Evolutionary conservation across 306 rosid genomes (phyloP).

Genomic region (Lupinus albus): DNA sequence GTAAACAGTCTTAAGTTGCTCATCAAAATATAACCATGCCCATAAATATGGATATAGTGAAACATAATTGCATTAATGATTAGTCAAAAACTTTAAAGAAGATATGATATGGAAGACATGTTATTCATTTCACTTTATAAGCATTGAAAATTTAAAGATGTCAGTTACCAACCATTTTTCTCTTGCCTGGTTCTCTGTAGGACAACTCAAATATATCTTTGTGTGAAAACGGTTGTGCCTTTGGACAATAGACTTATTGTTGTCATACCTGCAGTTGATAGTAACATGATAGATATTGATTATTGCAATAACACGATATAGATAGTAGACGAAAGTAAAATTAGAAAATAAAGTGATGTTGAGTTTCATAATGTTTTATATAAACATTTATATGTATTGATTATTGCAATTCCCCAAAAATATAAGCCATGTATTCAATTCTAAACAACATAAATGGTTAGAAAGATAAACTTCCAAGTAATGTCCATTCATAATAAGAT

Average conservation of each 20-base stretch:
- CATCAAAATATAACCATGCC: conserved; percentile 1
- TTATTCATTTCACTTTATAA: not conserved
- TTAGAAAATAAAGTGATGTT: conserved; percentile 43
- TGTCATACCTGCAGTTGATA: conserved; percentile 63
- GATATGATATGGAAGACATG: conserved; percentile 1
- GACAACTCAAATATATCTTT: conserved; percentile 64
- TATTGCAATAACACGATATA: too few species aligned
- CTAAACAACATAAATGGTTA: conserved; percentile 8
- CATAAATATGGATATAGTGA: conserved; percentile 26
- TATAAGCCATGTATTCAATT: conserved; percentile 6
- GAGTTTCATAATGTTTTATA: not conserved
- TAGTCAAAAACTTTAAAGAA: not conserved
- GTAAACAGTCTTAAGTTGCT: not conserved
- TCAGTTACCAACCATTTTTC: conserved; percentile 70
- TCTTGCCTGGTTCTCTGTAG: conserved; percentile 70
- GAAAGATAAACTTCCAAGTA: not conserved
- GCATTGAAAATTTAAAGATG: conserved; percentile 12
- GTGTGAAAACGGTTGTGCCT: conserved; percentile 71
- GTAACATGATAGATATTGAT: conserved; percentile 61
- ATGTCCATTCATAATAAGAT: not conserved
- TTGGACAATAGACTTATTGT: conserved; percentile 59
- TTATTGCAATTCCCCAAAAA: conserved; percentile 17
- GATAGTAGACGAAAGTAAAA: conserved; percentile 47
- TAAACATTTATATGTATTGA: conserved; percentile 8
- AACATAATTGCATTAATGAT: conserved; percentile 10